phyloP scores from a whole-genome alignment of 139 green algal genomes.

The Nannochloris sp. region DNA sequence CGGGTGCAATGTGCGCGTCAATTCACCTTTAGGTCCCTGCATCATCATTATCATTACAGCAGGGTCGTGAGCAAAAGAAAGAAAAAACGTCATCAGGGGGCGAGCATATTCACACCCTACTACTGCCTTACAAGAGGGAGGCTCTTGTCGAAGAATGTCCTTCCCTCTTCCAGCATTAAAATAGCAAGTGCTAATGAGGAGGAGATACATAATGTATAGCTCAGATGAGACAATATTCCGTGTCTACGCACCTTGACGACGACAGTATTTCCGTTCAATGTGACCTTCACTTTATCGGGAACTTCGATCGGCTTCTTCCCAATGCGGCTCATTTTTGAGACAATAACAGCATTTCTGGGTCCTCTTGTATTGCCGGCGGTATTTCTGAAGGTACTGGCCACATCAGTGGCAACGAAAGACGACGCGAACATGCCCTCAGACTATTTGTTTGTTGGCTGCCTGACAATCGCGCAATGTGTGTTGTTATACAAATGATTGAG shows the following conservation, averaged over 20 bases:
- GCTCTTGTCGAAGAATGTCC: no score
- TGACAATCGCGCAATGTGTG: no score
- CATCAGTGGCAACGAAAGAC: slow-evolving; percentile 3
- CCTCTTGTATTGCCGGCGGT: not conserved
- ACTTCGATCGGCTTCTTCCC: slow-evolving; percentile 71
- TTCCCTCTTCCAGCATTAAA: no score
- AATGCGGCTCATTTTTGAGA: slow-evolving; percentile 78
- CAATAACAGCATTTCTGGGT: not conserved
- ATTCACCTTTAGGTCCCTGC: slow-evolving; percentile 77
- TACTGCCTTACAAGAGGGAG: no score
- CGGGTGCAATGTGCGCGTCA: slow-evolving; percentile 53
- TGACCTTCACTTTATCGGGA: slow-evolving; percentile 70
- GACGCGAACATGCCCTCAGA: not conserved
- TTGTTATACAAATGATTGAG: no score
- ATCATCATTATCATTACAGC: not conserved
- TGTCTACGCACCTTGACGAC: slow-evolving; percentile 66
- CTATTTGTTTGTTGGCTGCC: not conserved
- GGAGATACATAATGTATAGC: no score
- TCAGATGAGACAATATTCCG: no score
- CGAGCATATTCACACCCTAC: no score
- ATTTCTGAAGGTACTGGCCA: slow-evolving; percentile 2
- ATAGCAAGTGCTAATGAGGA: no score
- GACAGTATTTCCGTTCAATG: slow-evolving; percentile 51
- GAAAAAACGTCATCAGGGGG: no score
- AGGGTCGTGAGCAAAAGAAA: no score